A percentile compares a stretch with the other conserved stretches of the same genome.
Conservation (phyloP, 371 early-diverging fungal species). For the Mortierella sp. region DNA sequence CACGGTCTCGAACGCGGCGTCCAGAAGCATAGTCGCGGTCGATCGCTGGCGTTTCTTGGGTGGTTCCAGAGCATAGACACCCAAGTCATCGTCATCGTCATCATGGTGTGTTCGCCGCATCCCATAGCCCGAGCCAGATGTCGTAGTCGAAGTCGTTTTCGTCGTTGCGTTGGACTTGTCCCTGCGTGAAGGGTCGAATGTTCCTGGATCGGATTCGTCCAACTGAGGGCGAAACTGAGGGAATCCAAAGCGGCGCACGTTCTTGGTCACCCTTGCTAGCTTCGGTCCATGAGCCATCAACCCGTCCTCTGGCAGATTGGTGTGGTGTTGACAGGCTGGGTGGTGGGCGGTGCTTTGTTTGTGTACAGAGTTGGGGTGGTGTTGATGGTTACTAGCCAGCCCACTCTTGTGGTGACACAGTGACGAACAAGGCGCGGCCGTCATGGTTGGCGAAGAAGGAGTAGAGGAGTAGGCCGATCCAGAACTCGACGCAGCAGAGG, state of each 20-base stretch:
- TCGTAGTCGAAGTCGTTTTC: conserved; percentile 20
- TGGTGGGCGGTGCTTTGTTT: conserved; percentile 25
- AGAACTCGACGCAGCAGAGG: conserved; percentile 25
- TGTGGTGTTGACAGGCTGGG: conserved; percentile 36
- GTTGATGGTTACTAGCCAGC: conserved; percentile 11
- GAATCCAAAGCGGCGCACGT: conserved; percentile 29
- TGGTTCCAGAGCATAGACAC: conserved; percentile 31
- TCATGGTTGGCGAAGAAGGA: conserved; percentile 26
- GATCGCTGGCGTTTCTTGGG: conserved; percentile 45
- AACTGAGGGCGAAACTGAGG: conserved; percentile 40
- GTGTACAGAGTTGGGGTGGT: conserved; percentile 19
- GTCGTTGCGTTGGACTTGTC: not conserved
- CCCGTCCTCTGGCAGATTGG: not conserved
- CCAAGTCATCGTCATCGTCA: conserved; percentile 26
- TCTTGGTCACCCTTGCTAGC: conserved; percentile 39
- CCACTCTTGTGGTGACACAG: conserved; percentile 21
- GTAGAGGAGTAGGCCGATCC: conserved; percentile 27
- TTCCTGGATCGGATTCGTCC: conserved; percentile 23
- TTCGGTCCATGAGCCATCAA: conserved; percentile 22
- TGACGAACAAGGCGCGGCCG: conserved; percentile 29
- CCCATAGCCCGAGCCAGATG: conserved; percentile 31
- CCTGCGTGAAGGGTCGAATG: conserved; percentile 1
- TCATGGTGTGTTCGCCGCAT: conserved; percentile 28
- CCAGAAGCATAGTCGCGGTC: conserved; percentile 44
- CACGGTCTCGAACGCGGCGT: conserved; percentile 50